A percentile compares a stretch with the other conserved stretches of the same genome.
Evolutionary conservation across 306 rosid species (phyloP).

Genomic region (Quercus ilex): DNA sequence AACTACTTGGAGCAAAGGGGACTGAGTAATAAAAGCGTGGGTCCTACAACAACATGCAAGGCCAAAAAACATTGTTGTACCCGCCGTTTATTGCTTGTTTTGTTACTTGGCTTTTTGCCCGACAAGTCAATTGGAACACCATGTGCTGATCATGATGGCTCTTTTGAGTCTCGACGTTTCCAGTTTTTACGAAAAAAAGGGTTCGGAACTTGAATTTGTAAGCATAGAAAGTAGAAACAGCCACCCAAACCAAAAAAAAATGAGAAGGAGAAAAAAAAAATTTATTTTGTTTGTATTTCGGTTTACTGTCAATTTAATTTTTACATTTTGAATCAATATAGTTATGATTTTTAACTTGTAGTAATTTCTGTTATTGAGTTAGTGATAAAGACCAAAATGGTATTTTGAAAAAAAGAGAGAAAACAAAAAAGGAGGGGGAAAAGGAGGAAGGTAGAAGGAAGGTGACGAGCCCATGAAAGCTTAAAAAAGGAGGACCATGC

Average conservation of each 20-base stretch:
- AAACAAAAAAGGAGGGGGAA: too few species aligned
- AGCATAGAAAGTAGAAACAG: background rate
- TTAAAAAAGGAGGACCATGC: background rate
- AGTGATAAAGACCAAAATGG: too few species aligned
- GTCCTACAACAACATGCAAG: background rate
- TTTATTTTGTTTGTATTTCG: too few species aligned
- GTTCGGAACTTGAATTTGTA: too few species aligned
- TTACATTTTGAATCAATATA: too few species aligned
- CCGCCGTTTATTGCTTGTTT: background rate
- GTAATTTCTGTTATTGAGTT: too few species aligned
- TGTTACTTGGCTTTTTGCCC: background rate
- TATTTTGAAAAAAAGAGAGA: background rate
- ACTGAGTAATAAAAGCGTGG: background rate
- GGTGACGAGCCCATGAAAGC: background rate
- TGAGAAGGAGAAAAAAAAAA: too few species aligned
- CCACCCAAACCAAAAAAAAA: background rate
- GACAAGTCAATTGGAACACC: conserved; percentile 6
- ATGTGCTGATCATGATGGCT: background rate
- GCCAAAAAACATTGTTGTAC: background rate
- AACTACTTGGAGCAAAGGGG: background rate
- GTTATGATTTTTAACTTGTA: too few species aligned
- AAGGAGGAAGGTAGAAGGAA: background rate
- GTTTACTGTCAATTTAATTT: too few species aligned
- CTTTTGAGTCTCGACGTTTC: background rate
- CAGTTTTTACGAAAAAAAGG: background rate